phyloP scores from a whole-genome alignment of 73 alveolate species.

The Stentor roeselii region DNA sequence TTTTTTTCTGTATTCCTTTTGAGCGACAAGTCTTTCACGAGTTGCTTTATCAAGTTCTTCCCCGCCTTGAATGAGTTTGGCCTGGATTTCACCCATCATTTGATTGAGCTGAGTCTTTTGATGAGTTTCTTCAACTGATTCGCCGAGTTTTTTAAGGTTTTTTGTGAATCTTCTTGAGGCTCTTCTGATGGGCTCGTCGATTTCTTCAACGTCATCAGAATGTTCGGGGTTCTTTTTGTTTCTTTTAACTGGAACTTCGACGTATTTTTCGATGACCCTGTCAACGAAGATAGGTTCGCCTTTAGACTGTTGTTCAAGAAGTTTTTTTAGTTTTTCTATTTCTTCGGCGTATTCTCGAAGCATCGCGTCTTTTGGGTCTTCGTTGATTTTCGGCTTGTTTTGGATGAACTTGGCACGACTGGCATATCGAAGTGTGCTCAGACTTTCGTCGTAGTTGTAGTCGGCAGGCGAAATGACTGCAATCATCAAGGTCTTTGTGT shows the following conservation, averaged over 20 bases:
- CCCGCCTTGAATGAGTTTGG: conserved; percentile 64
- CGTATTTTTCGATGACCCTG: conserved; percentile 29
- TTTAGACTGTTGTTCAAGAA: conserved; percentile 40
- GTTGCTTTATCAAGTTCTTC: conserved; percentile 65
- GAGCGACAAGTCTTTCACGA: conserved; percentile 41
- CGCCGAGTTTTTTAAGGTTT: neutral
- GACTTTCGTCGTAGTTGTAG: conserved; percentile 82
- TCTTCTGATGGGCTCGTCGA: conserved; percentile 6
- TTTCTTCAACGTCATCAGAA: conserved; percentile 41
- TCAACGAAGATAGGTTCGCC: conserved; percentile 32
- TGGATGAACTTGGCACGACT: conserved; percentile 79
- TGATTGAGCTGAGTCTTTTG: conserved; percentile 63
- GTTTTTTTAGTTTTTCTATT: conserved; percentile 63
- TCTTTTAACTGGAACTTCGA: conserved; percentile 56
- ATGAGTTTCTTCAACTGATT: conserved; percentile 54
- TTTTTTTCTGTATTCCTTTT: conserved; percentile 49
- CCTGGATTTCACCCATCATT: conserved; percentile 56
- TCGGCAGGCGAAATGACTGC: conserved; percentile 91
- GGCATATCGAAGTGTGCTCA: conserved; percentile 83
- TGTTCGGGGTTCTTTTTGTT: neutral
- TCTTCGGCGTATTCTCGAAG: conserved; percentile 81
- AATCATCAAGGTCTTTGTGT: conserved; percentile 85
- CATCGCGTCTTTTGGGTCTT: conserved; percentile 88
- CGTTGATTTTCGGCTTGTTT: conserved; percentile 87
- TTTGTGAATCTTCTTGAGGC: neutral